Conservation (phyloP, 148 eudicot species). For the Dysphania ambrosioides region DNA sequence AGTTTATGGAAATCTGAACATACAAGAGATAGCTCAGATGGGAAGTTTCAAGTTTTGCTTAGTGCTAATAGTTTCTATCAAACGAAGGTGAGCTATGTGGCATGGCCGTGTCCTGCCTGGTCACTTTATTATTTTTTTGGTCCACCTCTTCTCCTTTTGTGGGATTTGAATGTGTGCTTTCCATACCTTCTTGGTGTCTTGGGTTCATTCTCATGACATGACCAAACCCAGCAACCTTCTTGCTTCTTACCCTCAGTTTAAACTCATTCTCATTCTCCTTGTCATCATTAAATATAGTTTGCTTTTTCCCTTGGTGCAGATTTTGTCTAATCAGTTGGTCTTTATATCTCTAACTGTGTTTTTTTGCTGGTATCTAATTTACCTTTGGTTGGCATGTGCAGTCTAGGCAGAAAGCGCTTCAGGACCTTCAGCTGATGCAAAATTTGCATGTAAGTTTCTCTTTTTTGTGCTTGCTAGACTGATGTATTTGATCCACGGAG, state of each 20-base stretch:
- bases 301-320: no score
- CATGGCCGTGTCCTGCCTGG: background rate
- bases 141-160: background rate
- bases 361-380: constrained; percentile 11
- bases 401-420: constrained; percentile 83
- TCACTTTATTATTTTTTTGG: background rate
- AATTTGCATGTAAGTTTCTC: constrained; percentile 63
- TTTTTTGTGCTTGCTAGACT: background rate
- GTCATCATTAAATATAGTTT: background rate
- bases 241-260: background rate
- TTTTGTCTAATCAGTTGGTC: background rate
- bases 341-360: background rate
- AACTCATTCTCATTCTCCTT: background rate
- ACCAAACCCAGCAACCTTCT: background rate
- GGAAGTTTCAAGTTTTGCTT: background rate
- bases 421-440: constrained; percentile 66
- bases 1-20: background rate
- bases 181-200: background rate
- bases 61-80: no score
- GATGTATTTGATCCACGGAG: no score
- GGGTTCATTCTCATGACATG: background rate
- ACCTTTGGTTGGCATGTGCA: constrained; percentile 35
- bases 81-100: background rate
- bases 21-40: background rate
- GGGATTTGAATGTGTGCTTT: background rate